Evolutionary conservation across 2,329 filamentous ascomycete species (phyloP), one percentile per base, ranked within the genome.

Genomic region (Orbilia blumenaviensis): DNA sequence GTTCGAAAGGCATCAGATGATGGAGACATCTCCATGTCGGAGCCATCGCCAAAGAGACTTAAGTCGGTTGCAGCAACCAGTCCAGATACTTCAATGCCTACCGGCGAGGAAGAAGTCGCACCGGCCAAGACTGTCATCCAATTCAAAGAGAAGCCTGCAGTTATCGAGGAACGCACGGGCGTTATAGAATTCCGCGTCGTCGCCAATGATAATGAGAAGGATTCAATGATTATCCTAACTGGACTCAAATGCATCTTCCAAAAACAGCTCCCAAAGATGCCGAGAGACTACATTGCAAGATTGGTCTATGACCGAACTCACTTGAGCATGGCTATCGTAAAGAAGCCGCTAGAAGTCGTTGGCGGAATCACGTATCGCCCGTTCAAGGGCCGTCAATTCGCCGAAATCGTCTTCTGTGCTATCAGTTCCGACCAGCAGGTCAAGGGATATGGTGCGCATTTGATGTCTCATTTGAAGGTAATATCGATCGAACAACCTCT

Each of bases 241-340:
- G 95, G 95, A 12, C 86, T 99, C 66, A 99, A 98, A 82, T 97
- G 94, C 82, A 96, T 99, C 78, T 98, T 99, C 81, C 95, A 99
- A 82, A 98, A 98, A 80, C 95, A 99, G 82, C 86, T 99, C 4
- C 95, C 95, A 0, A 98, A 98, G 84, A 99, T 99, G 95, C 95
- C 95, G 12, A 97, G 98, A 83, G 95, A 98, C 82, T 99, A 99
- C 83, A 98, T 99, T 80, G 95, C 95, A 2, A 92, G 95, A 41
- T 89, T 99, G 6, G 95, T 99, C 72, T 99, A 99, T 84, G 95
- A 99, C 83, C 90, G 95, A 62, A 97, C 94, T 4, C 95, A 99
- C 85, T 83, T 98, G 77, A 97, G 93, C 41, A 97, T 99, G 80
- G 95, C 95, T 21, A 98, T 99, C 81, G 92, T 98, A 80, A 98